Percentiles rank a stretch among this genome's conserved stretches.
These are phyloP conservation scores for Quercus aquifolioides DNA, from an alignment of 306 rosid genomes.

Conservation along the genomic window DNA sequence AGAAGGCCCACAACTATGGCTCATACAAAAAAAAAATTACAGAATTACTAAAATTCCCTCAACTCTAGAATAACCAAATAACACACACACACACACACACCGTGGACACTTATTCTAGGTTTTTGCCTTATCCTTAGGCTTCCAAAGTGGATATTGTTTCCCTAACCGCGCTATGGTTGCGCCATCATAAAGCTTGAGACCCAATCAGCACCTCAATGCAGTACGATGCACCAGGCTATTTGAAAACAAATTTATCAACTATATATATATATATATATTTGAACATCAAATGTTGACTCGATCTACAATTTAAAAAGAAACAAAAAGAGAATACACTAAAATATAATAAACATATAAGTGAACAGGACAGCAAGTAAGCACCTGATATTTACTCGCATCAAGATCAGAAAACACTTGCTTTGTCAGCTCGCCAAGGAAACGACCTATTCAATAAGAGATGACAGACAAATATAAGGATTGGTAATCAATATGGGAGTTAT, in stretches of 20 bases:
- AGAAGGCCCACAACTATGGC: too few species aligned
- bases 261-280: neutral
- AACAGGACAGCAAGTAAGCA: conserved; percentile 25
- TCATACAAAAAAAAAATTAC: too few species aligned
- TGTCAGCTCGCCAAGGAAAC: conserved; percentile 94
- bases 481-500: neutral
- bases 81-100: too few species aligned
- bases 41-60: too few species aligned
- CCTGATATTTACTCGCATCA: conserved; percentile 96
- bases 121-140: too few species aligned
- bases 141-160: too few species aligned
- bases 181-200: too few species aligned
- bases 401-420: conserved; percentile 94
- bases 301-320: neutral
- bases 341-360: neutral
- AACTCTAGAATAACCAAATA: too few species aligned
- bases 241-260: neutral
- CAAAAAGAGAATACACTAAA: neutral
- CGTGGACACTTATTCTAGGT: too few species aligned
- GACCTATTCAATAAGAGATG: conserved; percentile 47
- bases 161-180: too few species aligned
- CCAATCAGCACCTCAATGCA: neutral
- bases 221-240: neutral
- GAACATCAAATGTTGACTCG: neutral
- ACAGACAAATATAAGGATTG: neutral